Evolutionary conservation across 345 rosid species (phyloP), one percentile per base, ranked within the genome.

Genomic region (Citrus medica): DNA sequence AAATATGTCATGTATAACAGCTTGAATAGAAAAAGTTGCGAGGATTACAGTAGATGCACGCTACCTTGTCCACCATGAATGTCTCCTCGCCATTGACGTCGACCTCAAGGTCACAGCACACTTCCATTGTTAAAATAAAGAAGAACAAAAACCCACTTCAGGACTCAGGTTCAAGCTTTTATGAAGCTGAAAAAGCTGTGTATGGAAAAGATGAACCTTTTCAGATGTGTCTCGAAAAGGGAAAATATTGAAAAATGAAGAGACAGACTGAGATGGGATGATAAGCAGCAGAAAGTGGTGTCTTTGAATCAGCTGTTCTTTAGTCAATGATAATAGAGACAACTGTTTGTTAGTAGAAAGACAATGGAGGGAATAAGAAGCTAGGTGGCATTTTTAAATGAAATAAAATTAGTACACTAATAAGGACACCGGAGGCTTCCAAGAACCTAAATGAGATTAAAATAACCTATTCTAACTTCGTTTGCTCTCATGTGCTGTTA

Each of bases 31-130:
- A 28, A 7, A 25, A 42, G 22, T 16, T 6, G 72, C 16, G 22
- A 24, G 71, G 59, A 68, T 40, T 22, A 69, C 14, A 68, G 65
- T 22, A 76, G 63, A 28, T 67, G 14, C 14, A 40, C 30, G 3
- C 48, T 82, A 89, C 91, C 95, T 81, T 85, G 84, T 86, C 78
- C 71, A 88, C 91, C 64, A 78, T 66, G 89, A 91, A 87, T 81
- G 65, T 76, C 35, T 83, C 86, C 74, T 87, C 82, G 12, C 89
- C 92, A 63, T 91, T 87, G 86, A 91, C 88, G 12, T 89, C 90
- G 13, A 88, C 90, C 84, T 84, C 78, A 80, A 88, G 88, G 77
- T 82, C 78, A 79, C 86, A 83, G 82, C 87, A 75, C 17, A 12
- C 35, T 77, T 78, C 86, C 93, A 88, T 88, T 19, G 63, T 68